Conservation (phyloP, 768 basidiomycete species). For the Hygrocybe punicea region DNA sequence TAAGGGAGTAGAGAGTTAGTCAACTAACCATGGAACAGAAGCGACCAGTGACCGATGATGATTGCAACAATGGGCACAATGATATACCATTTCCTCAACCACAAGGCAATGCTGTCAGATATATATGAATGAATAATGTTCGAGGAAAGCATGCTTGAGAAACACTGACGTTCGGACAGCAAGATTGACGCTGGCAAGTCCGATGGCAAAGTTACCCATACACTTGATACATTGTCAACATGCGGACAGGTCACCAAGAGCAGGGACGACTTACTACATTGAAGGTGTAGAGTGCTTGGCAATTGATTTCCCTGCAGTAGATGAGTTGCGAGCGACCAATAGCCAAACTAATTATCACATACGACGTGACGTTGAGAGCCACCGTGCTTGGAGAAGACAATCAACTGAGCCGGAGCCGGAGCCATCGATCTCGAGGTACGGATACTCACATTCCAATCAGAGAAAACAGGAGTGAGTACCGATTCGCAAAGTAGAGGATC, state of each 20-base stretch:
- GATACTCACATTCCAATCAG: slow-evolving; percentile 63
- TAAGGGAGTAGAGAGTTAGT: background rate
- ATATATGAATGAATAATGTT: background rate
- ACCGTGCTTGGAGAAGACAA: slow-evolving; percentile 43
- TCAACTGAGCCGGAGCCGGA: background rate
- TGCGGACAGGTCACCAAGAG: slow-evolving; percentile 2
- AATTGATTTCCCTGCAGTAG: slow-evolving; percentile 47
- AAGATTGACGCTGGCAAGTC: slow-evolving; percentile 68
- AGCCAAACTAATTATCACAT: slow-evolving; percentile 5
- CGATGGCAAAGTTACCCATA: slow-evolving; percentile 65
- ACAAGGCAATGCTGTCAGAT: slow-evolving; percentile 58
- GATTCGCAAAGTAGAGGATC: slow-evolving; percentile 68
- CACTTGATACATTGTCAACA: slow-evolving; percentile 24
- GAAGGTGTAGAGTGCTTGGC: slow-evolving; percentile 67
- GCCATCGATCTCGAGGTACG: background rate
- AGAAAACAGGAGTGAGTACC: slow-evolving; percentile 62
- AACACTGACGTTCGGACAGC: slow-evolving; percentile 59
- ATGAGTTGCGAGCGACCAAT: background rate
- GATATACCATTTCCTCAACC: slow-evolving; percentile 56
- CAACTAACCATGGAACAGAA: slow-evolving; percentile 58
- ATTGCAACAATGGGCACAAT: slow-evolving; percentile 49
- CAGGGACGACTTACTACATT: slow-evolving; percentile 42
- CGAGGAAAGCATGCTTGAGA: background rate
- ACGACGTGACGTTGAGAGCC: slow-evolving; percentile 56
- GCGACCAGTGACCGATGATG: slow-evolving; percentile 71